Percentiles rank a stretch among this genome's conserved stretches.
Evolutionary conservation across 441 rosid species (phyloP).

Genomic region (Jatropha podagrica): DNA sequence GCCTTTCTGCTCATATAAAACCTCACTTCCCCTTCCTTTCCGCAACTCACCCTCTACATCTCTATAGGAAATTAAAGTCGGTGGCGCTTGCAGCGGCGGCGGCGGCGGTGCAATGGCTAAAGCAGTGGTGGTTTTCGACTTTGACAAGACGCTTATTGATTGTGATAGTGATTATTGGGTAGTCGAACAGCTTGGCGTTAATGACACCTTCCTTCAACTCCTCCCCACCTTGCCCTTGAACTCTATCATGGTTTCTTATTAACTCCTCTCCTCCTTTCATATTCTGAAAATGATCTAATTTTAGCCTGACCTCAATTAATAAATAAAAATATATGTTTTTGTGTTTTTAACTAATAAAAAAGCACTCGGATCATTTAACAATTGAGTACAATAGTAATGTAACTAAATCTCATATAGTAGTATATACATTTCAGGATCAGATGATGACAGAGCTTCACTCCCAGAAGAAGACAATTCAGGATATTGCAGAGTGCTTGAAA

Average conservation of each 20-base stretch:
- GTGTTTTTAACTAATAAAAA: too few species aligned
- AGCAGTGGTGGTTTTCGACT: slow-evolving; percentile 34
- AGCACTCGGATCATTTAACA: too few species aligned
- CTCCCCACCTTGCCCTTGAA: slow-evolving; percentile 35
- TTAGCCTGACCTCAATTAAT: too few species aligned
- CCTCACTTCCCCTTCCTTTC: not conserved
- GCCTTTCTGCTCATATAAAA: not conserved
- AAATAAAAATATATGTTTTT: too few species aligned
- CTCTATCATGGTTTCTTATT: slow-evolving; percentile 28
- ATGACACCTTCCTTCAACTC: slow-evolving; percentile 24
- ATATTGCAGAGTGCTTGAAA: slow-evolving; percentile 29
- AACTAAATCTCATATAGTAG: too few species aligned
- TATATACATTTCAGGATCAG: slow-evolving; percentile 19
- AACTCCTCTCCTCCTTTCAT: not conserved
- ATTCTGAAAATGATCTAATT: not conserved
- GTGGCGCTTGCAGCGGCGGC: not conserved
- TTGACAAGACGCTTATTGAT: slow-evolving; percentile 39
- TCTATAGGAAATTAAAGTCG: not conserved
- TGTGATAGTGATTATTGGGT: slow-evolving; percentile 38
- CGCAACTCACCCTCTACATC: not conserved
- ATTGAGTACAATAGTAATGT: too few species aligned
- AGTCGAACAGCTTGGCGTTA: slow-evolving; percentile 28
- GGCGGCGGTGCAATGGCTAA: slow-evolving; percentile 9
- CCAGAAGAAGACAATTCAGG: slow-evolving; percentile 23
- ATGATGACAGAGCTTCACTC: slow-evolving; percentile 38